Evolutionary conservation across 345 rosid species (phyloP), one percentile per base, ranked within the genome.

Genomic region (Carallia brachiata): DNA sequence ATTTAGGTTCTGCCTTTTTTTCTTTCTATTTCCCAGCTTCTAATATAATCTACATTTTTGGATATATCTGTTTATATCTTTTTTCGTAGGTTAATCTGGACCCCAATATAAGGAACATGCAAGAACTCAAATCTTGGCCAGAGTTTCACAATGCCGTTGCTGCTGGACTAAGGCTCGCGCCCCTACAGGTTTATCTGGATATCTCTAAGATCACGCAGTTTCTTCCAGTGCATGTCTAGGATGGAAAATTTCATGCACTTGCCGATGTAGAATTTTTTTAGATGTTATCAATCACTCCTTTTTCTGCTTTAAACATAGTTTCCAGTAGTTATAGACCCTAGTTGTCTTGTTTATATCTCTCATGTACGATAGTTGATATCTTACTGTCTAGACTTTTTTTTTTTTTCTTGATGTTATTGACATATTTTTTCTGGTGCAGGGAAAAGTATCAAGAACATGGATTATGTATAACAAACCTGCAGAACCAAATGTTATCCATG

Each of bases 141-240:
- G 97, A 94, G 83, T 94, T 94, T 86, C 97, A 91, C 77, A 94
- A 94, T 83, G 97, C 97, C 77, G 97, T 91, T 79, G 98, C 97
- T 69, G 93, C 98, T 75, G 98, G 97, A 74, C 82, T 94, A 68
- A 84, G 92, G 74, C 85, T 94, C 84, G 89, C 97, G 23, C 97
- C 98, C 8, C 82, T 90, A 79, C 98, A 94, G 96, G 98, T 94
- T 68, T 74, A 69, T 56, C 47, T 69, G 67, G 54, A 48, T 80
- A 63, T 63, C 60, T 77, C 47, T 67, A 54, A 70, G 68, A 65
- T 67, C 50, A 44, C 2, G 17, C 50, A 12, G 50, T 44, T 44
- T 44, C 50, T 44, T 44, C 50, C 50, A 10, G 3, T 44, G 50
- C 50, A 44, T 44, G 50, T 44, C 17, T 44, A 12, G 50, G 16